Conservation (phyloP, 371 early-diverging fungal species). For the Zopfochytrium polystomum region DNA sequence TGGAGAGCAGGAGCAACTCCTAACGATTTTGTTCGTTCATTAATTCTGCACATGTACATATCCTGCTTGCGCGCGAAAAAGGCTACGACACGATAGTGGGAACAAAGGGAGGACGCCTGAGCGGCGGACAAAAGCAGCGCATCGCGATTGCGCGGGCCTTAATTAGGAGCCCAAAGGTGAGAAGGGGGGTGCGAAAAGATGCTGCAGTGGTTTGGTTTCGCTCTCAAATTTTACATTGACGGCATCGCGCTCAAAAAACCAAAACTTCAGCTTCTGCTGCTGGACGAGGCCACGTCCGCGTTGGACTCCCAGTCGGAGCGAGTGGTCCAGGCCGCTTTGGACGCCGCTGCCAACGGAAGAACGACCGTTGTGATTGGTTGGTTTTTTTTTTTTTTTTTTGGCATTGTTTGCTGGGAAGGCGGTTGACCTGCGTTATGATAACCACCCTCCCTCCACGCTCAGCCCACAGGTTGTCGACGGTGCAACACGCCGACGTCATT, state of each 20-base stretch:
- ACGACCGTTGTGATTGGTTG: slow-evolving; percentile 57
- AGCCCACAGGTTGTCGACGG: slow-evolving; percentile 69
- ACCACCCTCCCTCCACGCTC: too few relatives aligned
- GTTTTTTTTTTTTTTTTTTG: too few relatives aligned
- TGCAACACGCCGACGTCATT: slow-evolving; percentile 80
- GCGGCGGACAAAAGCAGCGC: too few relatives aligned
- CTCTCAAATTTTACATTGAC: too few relatives aligned
- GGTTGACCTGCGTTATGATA: too few relatives aligned
- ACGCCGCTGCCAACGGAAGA: slow-evolving; percentile 60
- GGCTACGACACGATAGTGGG: slow-evolving; percentile 68
- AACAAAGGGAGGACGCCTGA: slow-evolving; percentile 38
- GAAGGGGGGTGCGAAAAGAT: too few relatives aligned
- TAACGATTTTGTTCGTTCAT: slow-evolving; percentile 47
- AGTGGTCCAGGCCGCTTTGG: slow-evolving; percentile 83
- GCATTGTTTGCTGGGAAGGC: too few relatives aligned
- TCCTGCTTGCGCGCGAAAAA: too few relatives aligned
- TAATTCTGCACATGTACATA: too few relatives aligned
- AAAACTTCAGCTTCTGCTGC: too few relatives aligned
- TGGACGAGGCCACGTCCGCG: slow-evolving; percentile 65
- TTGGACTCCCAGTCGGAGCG: slow-evolving; percentile 75
- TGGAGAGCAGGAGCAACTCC: slow-evolving; percentile 74
- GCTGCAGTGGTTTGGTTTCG: too few relatives aligned
- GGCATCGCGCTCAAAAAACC: too few relatives aligned
- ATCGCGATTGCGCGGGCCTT: slow-evolving; percentile 54
- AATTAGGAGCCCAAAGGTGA: slow-evolving; percentile 44